These are phyloP conservation scores for Poterioochromonas sp. DNA, from an alignment of 352 stramenopile genomes.

Conservation along the genomic window DNA sequence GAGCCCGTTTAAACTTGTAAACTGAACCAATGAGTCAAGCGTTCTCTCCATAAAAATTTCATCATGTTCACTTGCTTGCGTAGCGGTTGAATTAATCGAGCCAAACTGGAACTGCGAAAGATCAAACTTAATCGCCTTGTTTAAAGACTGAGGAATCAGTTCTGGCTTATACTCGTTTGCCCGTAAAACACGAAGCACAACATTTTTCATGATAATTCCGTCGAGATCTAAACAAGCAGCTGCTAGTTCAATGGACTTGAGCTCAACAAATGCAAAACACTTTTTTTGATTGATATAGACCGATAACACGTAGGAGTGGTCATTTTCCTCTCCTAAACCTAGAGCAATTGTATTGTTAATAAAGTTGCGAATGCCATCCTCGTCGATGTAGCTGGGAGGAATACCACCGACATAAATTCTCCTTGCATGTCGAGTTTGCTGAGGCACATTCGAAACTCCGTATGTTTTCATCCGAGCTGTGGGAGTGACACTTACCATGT, in stretches of 20 bases:
- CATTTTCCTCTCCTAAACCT: slow-evolving; percentile 47
- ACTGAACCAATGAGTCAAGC: neutral
- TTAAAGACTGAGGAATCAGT: slow-evolving; percentile 50
- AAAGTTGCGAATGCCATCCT: slow-evolving; percentile 71
- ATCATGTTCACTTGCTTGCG: neutral
- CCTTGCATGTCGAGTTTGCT: slow-evolving; percentile 87
- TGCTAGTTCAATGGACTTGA: slow-evolving; percentile 89
- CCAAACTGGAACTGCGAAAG: slow-evolving; percentile 4
- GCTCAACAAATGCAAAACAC: slow-evolving; percentile 96
- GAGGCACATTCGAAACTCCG: slow-evolving; percentile 36
- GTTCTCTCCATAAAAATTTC: neutral
- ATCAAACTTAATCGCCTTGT: slow-evolving; percentile 5
- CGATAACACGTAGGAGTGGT: slow-evolving; percentile 38
- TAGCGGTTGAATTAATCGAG: neutral
- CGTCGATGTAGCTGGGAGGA: slow-evolving; percentile 51
- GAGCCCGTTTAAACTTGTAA: neutral
- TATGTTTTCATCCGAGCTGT: slow-evolving; percentile 10
- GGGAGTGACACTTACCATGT: neutral
- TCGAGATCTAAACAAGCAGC: slow-evolving; percentile 85
- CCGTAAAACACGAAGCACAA: slow-evolving; percentile 86
- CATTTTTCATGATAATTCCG: slow-evolving; percentile 79
- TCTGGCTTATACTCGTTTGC: slow-evolving; percentile 94
- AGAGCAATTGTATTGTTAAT: slow-evolving; percentile 80
- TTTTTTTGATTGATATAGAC: slow-evolving; percentile 47
- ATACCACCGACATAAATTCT: slow-evolving; percentile 92